phyloP scores from a whole-genome alignment of 140 eudicot species.

The Senecio squalidus region DNA sequence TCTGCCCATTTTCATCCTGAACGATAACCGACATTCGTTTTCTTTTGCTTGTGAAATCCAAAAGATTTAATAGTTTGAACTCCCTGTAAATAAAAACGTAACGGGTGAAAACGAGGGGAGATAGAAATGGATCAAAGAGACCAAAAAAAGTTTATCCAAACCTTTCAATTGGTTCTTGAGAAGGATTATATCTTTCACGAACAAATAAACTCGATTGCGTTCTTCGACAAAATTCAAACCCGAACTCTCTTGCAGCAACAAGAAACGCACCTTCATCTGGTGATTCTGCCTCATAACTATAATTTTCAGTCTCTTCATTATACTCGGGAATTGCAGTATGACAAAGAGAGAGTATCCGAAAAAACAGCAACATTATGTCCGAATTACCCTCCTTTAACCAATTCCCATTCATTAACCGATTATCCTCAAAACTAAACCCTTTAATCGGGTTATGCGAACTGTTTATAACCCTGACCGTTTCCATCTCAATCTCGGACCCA shows the following conservation, averaged over 20 bases:
- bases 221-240: constrained; percentile 76
- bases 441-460: constrained; percentile 40
- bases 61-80: constrained; percentile 72
- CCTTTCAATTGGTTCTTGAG: constrained; percentile 68
- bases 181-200: constrained; percentile 63
- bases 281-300: constrained; percentile 86
- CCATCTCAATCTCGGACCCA: constrained; percentile 58
- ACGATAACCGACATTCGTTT: constrained; percentile 94
- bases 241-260: constrained; percentile 95
- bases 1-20: constrained; percentile 66
- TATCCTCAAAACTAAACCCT: constrained; percentile 86
- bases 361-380: constrained; percentile 55
- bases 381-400: constrained; percentile 64
- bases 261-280: constrained; percentile 97
- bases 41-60: constrained; percentile 96
- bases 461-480: constrained; percentile 36
- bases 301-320: constrained; percentile 64
- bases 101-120: too few species aligned
- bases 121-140: too few species aligned
- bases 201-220: constrained; percentile 81
- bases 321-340: constrained; percentile 92
- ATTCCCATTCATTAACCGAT: constrained; percentile 68
- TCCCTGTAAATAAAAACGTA: constrained; percentile 43
- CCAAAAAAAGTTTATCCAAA: too few species aligned
- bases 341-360: constrained; percentile 79